Conservation (phyloP, 257 asterid genomes). For the Penstemon davidsonii region DNA sequence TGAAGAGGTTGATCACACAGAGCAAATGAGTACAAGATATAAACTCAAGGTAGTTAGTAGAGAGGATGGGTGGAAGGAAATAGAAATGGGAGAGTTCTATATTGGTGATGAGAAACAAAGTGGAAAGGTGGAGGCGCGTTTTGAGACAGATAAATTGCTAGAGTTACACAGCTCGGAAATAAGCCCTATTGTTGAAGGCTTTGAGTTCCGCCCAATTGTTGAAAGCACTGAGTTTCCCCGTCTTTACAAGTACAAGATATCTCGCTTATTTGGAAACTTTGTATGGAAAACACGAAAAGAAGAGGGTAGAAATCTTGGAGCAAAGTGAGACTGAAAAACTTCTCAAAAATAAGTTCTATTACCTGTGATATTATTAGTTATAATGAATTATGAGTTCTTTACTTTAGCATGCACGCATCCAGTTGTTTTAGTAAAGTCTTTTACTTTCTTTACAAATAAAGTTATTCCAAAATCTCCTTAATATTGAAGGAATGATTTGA, state of each 20-base stretch:
- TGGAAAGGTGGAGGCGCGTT: conserved; percentile 29
- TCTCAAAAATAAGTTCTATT: too few species aligned
- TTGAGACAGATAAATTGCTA: not conserved
- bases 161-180: not conserved
- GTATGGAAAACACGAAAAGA: not conserved
- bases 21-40: not conserved
- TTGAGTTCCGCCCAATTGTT: conserved; percentile 18
- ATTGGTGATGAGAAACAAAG: conserved; percentile 25
- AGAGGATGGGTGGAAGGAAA: conserved; percentile 43
- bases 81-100: conserved; percentile 35
- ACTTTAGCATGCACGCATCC: too few species aligned
- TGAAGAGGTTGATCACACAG: too few species aligned
- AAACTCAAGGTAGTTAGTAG: conserved; percentile 7
- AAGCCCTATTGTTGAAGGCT: conserved; percentile 16
- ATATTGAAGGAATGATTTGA: too few species aligned
- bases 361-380: too few species aligned
- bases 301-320: not conserved
- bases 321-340: too few species aligned
- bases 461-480: too few species aligned
- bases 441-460: too few species aligned
- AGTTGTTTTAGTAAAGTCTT: too few species aligned
- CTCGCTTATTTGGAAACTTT: not conserved
- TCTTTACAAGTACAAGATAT: not conserved
- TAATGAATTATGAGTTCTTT: too few species aligned
- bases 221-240: too few species aligned